Evolutionary conservation across 75 land plant genomes (phyloP).

Genomic region (Cupressus sempervirens): DNA sequence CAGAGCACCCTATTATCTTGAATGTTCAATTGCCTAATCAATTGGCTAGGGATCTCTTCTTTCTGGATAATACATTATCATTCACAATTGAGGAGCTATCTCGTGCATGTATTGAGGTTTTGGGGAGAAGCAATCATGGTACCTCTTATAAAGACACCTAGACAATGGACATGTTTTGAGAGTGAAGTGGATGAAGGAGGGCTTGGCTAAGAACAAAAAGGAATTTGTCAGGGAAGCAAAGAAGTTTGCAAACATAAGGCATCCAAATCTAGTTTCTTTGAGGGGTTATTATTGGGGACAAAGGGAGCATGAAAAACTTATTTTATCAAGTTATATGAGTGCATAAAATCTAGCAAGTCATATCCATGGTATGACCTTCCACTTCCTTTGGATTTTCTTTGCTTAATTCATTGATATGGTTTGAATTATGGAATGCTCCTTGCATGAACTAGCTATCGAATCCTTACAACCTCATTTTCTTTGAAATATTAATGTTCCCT

Average conservation of each 20-base stretch:
- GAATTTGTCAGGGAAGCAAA: slow-evolving; percentile 85
- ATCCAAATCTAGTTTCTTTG: slow-evolving; percentile 69
- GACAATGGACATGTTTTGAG: slow-evolving; percentile 63
- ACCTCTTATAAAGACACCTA: slow-evolving; percentile 85
- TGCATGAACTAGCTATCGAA: background rate
- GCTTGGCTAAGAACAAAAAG: slow-evolving; percentile 66
- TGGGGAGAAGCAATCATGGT: slow-evolving; percentile 89
- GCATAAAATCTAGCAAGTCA: slow-evolving; percentile 48
- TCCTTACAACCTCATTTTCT: background rate
- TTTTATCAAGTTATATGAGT: slow-evolving; percentile 64
- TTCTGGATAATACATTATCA: slow-evolving; percentile 51
- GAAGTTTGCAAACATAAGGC: slow-evolving; percentile 71
- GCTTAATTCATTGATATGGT: background rate
- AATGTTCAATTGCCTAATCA: slow-evolving; percentile 70
- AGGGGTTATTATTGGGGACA: slow-evolving; percentile 94
- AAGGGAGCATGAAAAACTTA: slow-evolving; percentile 84
- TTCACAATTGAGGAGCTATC: slow-evolving; percentile 88
- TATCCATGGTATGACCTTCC: slow-evolving; percentile 53
- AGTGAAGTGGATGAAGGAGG: slow-evolving; percentile 86
- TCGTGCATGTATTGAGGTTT: slow-evolving; percentile 83
- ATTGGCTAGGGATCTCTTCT: slow-evolving; percentile 71
- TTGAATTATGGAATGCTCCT: background rate
- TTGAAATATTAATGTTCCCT: background rate
- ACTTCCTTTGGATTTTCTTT: no score
- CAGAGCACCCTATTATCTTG: slow-evolving; percentile 27